phyloP scores from a whole-genome alignment of 805 yeast species.

The Ogataea trehaloabstinens region DNA sequence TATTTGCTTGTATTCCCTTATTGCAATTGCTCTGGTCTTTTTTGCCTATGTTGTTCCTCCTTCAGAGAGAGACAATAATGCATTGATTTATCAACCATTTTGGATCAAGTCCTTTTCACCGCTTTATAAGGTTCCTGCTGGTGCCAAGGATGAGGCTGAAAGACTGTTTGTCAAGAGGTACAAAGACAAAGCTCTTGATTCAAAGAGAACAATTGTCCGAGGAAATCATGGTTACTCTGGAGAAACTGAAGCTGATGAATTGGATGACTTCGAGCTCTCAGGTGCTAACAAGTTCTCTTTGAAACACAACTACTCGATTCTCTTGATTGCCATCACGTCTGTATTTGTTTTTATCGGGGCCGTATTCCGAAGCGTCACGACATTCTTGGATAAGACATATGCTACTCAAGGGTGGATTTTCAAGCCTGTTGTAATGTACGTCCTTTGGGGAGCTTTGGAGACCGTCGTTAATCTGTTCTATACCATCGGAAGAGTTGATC shows the following conservation, averaged over 20 bases:
- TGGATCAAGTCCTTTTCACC: slow-evolving; percentile 70
- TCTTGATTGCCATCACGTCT: slow-evolving; percentile 45
- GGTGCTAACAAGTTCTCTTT: slow-evolving; percentile 29
- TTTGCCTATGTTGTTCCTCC: slow-evolving; percentile 57
- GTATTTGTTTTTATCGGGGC: slow-evolving; percentile 49
- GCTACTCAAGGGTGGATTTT: slow-evolving; percentile 42
- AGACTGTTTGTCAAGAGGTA: slow-evolving; percentile 19
- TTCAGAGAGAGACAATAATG: slow-evolving; percentile 45
- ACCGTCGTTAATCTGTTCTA: slow-evolving; percentile 53
- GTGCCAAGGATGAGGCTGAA: slow-evolving; percentile 40
- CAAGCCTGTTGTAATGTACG: slow-evolving; percentile 60
- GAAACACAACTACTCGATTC: slow-evolving; percentile 51
- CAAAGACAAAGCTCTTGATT: slow-evolving; percentile 15
- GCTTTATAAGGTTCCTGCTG: slow-evolving; percentile 55
- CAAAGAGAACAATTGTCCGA: slow-evolving; percentile 30
- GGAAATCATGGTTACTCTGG: slow-evolving; percentile 19
- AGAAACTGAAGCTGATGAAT: slow-evolving; percentile 15
- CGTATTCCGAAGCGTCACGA: slow-evolving; percentile 46
- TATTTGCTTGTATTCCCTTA: slow-evolving; percentile 48
- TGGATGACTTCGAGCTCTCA: slow-evolving; percentile 19
- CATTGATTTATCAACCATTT: slow-evolving; percentile 66
- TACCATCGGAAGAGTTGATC: slow-evolving; percentile 64
- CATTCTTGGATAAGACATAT: slow-evolving; percentile 36
- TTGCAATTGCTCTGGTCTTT: slow-evolving; percentile 48
- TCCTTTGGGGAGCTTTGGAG: slow-evolving; percentile 69